A percentile compares a stretch with the other conserved stretches of the same genome.
phyloP scores from a whole-genome alignment of 768 basidiomycete species.

The Pleurotus cornucopiae region DNA sequence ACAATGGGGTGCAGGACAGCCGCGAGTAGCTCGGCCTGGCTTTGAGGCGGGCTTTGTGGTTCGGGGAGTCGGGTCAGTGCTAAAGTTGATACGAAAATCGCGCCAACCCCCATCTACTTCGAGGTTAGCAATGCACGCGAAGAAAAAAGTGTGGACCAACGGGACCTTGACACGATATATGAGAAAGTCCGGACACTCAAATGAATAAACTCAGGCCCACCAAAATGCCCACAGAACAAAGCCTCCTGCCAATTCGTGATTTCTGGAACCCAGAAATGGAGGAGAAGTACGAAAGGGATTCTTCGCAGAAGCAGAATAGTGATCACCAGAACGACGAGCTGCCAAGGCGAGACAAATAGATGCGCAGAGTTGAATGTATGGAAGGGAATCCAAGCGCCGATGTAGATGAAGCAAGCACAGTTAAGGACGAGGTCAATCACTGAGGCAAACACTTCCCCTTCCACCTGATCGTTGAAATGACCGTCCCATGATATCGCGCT shows the following conservation, averaged over 20 bases:
- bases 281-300: conserved; percentile 70
- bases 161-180: neutral
- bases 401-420: conserved; percentile 78
- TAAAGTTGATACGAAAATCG: conserved; percentile 82
- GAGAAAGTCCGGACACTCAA: neutral
- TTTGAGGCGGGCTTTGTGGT: conserved; percentile 55
- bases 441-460: conserved; percentile 84
- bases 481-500: conserved; percentile 92
- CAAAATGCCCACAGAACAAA: conserved; percentile 89
- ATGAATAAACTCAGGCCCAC: conserved; percentile 25
- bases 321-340: conserved; percentile 64
- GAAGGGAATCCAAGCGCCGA: conserved; percentile 86
- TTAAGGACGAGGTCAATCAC: conserved; percentile 88
- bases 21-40: conserved; percentile 71
- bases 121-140: neutral
- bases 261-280: conserved; percentile 88
- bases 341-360: conserved; percentile 66
- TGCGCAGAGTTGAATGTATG: conserved; percentile 47
- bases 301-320: conserved; percentile 72
- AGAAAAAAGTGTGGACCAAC: neutral
- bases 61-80: conserved; percentile 59
- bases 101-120: conserved; percentile 82
- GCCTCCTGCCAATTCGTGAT: conserved; percentile 84
- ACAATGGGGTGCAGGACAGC: conserved; percentile 78
- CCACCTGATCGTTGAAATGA: conserved; percentile 75